Evolutionary conservation across 495 filamentous ascomycete species (phyloP), one percentile per base, ranked within the genome.

Genomic region (Aspergillus avenaceus): DNA sequence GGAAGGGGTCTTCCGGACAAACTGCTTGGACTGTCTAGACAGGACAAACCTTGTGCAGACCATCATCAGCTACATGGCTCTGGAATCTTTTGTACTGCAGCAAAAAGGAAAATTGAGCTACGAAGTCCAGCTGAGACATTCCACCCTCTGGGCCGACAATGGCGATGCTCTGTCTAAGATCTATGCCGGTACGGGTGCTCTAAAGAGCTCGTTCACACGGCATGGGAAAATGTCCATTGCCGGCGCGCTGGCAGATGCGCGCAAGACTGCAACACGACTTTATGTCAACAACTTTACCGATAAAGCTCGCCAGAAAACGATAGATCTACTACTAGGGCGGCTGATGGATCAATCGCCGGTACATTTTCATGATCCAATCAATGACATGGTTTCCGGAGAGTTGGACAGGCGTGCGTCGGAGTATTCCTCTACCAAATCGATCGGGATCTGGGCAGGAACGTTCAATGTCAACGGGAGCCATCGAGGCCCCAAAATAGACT

Each of bases 211-310:
- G 0, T 98, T 95, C 57, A 98, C 93, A n/a, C 78, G 93, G 37
- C 84, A 86, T 61, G 93, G 93, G 22, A 98, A 97, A 67, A 96
- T 95, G 90, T 95, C 91, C 13, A 59, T 97, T 29, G 91, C 91
- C 7, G 93, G 93, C 18, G 89, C 89, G n/a, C 80, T 98, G 47
- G 91, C 93, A 38, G 93, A 98, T 70, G 88, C 88, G 3, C 82
- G 95, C 24, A 98, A 98, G 69, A 95, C 88, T 59, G 92, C 91
- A 5, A 91, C 91, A 19, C 78, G 93, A 26, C 76, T 96, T 45
- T 97, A 97, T 64, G 88, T 96, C 65, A 98, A 97, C 62, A 98
- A 96, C 58, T 98, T 98, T 57, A 81, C 88, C 1, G 93, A 98
- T 62, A 96, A 96, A 58, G 85, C 85, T 13, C 79, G 90, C 45